These are phyloP conservation scores for Mycosphaerella sp. DNA, from an alignment of 2,329 filamentous ascomycete species.

Conservation along the genomic window DNA sequence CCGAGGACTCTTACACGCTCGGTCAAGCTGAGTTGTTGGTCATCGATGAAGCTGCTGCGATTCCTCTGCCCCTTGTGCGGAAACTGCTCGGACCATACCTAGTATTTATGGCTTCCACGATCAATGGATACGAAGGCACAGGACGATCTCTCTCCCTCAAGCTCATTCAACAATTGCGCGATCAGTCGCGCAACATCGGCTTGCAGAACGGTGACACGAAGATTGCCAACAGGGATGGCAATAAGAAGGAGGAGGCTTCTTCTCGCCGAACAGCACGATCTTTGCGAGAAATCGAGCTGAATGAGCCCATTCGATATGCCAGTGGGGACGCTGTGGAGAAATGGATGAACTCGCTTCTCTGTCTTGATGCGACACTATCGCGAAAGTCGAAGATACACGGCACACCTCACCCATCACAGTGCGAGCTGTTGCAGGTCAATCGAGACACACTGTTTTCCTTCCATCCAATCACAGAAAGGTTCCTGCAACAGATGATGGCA, in stretches of 20 bases:
- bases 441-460: slow-evolving; percentile 97
- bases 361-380: slow-evolving; percentile 85
- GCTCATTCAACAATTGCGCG: slow-evolving; percentile 91
- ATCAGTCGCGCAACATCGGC: slow-evolving; percentile 69
- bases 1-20: slow-evolving; percentile 88
- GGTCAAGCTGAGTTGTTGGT: slow-evolving; percentile 93
- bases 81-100: slow-evolving; percentile 96
- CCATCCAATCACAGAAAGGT: slow-evolving; percentile 93
- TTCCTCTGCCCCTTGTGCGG: slow-evolving; percentile 82
- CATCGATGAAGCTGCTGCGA: slow-evolving; percentile 95
- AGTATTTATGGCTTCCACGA: slow-evolving; percentile 98
- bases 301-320: slow-evolving; percentile 91
- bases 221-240: slow-evolving; percentile 71
- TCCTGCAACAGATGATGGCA: slow-evolving; percentile 96
- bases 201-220: slow-evolving; percentile 54
- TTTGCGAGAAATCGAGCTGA: slow-evolving; percentile 83
- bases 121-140: slow-evolving; percentile 97
- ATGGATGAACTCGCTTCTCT: slow-evolving; percentile 92
- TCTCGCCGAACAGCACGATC: slow-evolving; percentile 62
- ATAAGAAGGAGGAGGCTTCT: slow-evolving; percentile 59
- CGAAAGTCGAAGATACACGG: slow-evolving; percentile 68
- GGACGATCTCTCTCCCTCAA: slow-evolving; percentile 92
- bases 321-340: slow-evolving; percentile 87
- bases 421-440: slow-evolving; percentile 89
- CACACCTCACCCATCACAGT: slow-evolving; percentile 83